Base-by-base conservation (phyloP, 2,329 filamentous ascomycete species). In the Gyromitra esculenta region DNA sequence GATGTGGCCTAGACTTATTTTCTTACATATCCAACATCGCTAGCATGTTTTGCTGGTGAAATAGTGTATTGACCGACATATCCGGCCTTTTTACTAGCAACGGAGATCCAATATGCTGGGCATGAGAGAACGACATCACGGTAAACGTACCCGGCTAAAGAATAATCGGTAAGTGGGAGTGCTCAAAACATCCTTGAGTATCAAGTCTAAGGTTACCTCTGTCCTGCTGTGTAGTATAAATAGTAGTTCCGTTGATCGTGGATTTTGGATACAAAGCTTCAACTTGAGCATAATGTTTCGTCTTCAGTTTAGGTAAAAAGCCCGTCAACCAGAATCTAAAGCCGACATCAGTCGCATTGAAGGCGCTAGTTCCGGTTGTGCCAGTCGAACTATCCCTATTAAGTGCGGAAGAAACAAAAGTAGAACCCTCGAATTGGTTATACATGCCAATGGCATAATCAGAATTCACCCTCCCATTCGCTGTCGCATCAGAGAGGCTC, bases 351-450 rank as follows among this genome's bases (percentile, higher is more conserved):
- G 85, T 88, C 0, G 85, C 84, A 78, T 89, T 89, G 80, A 87
- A 89, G 0, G 85, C 84, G 15, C 82, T 82, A 1, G 81, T 81
- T 15, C 69, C 67, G 13, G 25, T 39, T 3, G 62, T 57, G 1
- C 83, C 83, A 0, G 81, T 80, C 5, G 82, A 81, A 0, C 80
- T 78, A 0, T 78, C 76, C 62, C 82, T 83, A 18, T 83, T 80
- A 0, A 90, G 83, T 0, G 86, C 87, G 0, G 85, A 81, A 0
- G 88, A 88, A 25, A 89, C 83, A 79, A 91, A 91, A 77, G 88
- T 89, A 81, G 90, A 86, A 25, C 89, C 89, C 82, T 91, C 89
- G 80, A 89, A 87, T 0, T 86, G 85, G 81, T 91, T 91, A 81
- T 90, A 90, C 84, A 87, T 87, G n/a, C 85, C 84, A 77, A 87